Base-by-base conservation (phyloP, 257 asterid genomes). In the Solanum pennellii region DNA sequence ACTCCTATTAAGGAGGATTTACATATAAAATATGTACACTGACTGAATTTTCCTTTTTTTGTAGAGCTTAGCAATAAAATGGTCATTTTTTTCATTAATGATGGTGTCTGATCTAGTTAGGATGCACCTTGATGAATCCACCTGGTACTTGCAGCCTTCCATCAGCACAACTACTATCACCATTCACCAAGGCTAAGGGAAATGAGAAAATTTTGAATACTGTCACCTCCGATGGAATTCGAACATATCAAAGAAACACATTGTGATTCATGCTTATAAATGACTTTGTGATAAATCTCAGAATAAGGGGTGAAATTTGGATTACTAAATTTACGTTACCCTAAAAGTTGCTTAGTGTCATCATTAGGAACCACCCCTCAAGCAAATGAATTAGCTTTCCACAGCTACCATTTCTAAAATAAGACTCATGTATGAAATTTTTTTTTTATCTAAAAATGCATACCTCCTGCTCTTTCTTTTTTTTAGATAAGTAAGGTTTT, bases 401-500 rank as follows among this genome's bases (percentile, higher is more conserved):
- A 35, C 84, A 79, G 65, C 84, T 79, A 15, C 72, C 56, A 86
- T 35, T 29, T 3, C 33, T 86, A 60, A 45, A 42, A 75, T 16
- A 18, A 9, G 23, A 59, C 13, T 39, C 52, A 18, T 33, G 60
- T 42, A 18, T 29, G 27, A 47, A 16, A 25, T 2, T 27, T 47
- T 44, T 79, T 80, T 47, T 80, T 80, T 80, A 80, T 80, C 68
- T 29, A 47, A 47, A 44, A 80, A 42, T 80, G 23, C 52, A 85
- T 91, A 94, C 98, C 98, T 96, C 97, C 91, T 91, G 93, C 88
- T 95, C 65, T 93, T 88, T 3, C 62, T 18, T 68, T 68, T 27
- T 93, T 90, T 83, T 90, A 37, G 86, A 83, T 93, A 7, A 89
- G 91, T 87, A 94, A 85, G 21, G 39, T 68, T 27, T 68, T 68